Evolutionary conservation across 2,329 filamentous ascomycete species (phyloP), one percentile per base, ranked within the genome.

Genomic region (Fusarium subtropicale): DNA sequence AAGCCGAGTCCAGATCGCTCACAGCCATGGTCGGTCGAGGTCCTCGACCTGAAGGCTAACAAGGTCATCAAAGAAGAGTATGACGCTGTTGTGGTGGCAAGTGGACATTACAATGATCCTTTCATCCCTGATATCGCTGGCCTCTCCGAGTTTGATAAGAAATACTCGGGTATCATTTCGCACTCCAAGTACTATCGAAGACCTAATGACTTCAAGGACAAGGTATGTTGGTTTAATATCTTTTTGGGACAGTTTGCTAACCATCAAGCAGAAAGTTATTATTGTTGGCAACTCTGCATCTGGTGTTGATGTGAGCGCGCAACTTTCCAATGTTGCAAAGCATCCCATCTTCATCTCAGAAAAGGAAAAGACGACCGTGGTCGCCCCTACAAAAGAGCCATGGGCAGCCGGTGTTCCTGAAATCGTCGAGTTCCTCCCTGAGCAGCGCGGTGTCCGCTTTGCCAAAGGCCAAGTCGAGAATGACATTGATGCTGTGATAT

Each of bases 271-370:
- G 79, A 90, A 91, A 51, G 80, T 94, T 11, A 75, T 81, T 7
- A 84, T 94, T 0, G 86, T 94, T 0, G 92, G 92, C 7, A 92
- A 89, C 74, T 89, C 88, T 1, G 90, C 91, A 0, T 93, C 90
- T 0, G 92, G 90, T 3, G 80, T 91, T 36, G 92, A 94, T 71
- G 89, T 94, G 52, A 88, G 87, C 30, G 80, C 81, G 1, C 91
- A 93, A 69, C 88, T 93, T 31, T 84, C 83, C 11, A 75, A 80
- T 3, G 79, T 86, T 42, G 87, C 85, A 73, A 78, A 82, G 64
- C 79, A 78, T 1, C 87, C 87, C 4, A 76, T 94, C 0, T 77
- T 93, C 20, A 77, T 83, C 73, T 89, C 76, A 81, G 89, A 77
- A 79, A 85, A 75, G 81, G 72, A 73, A 24, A 69, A 73, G 28